phyloP scores from a whole-genome alignment of 768 basidiomycete species.

The Cubamyces lactineus region DNA sequence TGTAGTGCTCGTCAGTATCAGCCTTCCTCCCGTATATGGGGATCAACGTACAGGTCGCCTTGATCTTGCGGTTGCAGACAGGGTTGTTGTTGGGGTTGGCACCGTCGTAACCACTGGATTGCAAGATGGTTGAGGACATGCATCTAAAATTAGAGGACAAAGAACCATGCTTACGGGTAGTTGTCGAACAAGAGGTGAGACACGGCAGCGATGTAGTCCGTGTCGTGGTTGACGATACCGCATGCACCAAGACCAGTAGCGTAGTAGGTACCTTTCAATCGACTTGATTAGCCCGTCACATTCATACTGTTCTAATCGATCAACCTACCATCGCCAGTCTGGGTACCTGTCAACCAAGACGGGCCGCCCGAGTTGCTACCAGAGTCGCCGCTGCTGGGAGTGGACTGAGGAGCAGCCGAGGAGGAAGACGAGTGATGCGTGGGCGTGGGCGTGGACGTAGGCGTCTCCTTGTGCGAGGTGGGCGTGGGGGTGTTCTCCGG shows the following conservation, averaged over 20 bases:
- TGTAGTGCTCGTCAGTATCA: slow-evolving; percentile 30
- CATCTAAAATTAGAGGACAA: not conserved
- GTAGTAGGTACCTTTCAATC: slow-evolving; percentile 54
- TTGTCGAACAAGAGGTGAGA: slow-evolving; percentile 57
- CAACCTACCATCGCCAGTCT: slow-evolving; percentile 32
- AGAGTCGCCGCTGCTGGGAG: not conserved
- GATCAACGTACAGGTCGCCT: slow-evolving; percentile 48
- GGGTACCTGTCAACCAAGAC: slow-evolving; percentile 19
- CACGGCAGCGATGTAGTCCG: slow-evolving; percentile 60
- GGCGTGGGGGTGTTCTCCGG: slow-evolving; percentile 16
- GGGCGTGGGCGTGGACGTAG: slow-evolving; percentile 28
- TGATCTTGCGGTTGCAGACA: slow-evolving; percentile 58
- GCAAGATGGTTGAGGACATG: not conserved
- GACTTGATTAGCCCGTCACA: slow-evolving; percentile 25
- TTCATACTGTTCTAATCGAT: not conserved
- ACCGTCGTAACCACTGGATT: slow-evolving; percentile 53
- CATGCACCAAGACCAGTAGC: slow-evolving; percentile 65
- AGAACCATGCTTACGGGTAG: slow-evolving; percentile 52
- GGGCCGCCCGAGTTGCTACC: slow-evolving; percentile 12
- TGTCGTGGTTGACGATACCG: slow-evolving; percentile 56
- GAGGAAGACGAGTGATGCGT: slow-evolving; percentile 25
- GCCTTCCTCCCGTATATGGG: slow-evolving; percentile 11
- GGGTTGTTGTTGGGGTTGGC: slow-evolving; percentile 78
- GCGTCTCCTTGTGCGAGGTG: not conserved
- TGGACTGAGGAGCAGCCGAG: slow-evolving; percentile 11